Percentiles rank a stretch among this genome's conserved stretches.
These are phyloP conservation scores for Gastrolobium bilobum DNA, from an alignment of 306 rosid genomes.

Conservation along the genomic window DNA sequence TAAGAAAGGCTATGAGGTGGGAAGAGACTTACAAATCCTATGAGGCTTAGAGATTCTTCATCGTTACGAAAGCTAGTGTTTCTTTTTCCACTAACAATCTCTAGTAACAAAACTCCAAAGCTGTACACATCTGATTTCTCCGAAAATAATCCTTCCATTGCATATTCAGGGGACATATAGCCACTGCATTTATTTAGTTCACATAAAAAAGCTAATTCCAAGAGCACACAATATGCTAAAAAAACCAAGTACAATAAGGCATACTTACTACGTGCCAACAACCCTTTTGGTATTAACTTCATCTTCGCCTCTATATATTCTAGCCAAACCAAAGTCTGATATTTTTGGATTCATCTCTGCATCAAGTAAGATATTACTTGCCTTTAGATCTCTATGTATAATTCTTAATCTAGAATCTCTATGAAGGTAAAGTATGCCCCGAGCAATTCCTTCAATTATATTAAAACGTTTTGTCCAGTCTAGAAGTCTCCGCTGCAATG, in stretches of 20 bases:
- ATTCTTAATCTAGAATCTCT: slow-evolving; percentile 53
- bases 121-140: slow-evolving; percentile 53
- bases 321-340: slow-evolving; percentile 54
- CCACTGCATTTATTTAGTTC: slow-evolving; percentile 39
- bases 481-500: slow-evolving; percentile 33
- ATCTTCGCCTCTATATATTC: slow-evolving; percentile 47
- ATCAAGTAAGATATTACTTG: slow-evolving; percentile 54
- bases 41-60: slow-evolving; percentile 43
- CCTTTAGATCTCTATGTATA: slow-evolving; percentile 53
- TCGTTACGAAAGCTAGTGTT: slow-evolving; percentile 50
- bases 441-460: slow-evolving; percentile 51
- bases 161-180: slow-evolving; percentile 54
- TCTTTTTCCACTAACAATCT: slow-evolving; percentile 53
- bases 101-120: slow-evolving; percentile 51
- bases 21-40: slow-evolving; percentile 51
- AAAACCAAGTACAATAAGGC: not conserved
- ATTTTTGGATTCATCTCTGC: slow-evolving; percentile 52
- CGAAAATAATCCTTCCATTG: slow-evolving; percentile 51
- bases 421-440: slow-evolving; percentile 53
- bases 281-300: slow-evolving; percentile 52
- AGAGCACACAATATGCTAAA: not conserved
- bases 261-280: slow-evolving; percentile 55
- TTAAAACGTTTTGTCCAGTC: slow-evolving; percentile 49
- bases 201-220: not conserved
- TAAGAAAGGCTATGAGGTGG: not conserved